phyloP scores from a whole-genome alignment of 1,139 yeast species.

The Yamadazyma spencermartinsiae region DNA sequence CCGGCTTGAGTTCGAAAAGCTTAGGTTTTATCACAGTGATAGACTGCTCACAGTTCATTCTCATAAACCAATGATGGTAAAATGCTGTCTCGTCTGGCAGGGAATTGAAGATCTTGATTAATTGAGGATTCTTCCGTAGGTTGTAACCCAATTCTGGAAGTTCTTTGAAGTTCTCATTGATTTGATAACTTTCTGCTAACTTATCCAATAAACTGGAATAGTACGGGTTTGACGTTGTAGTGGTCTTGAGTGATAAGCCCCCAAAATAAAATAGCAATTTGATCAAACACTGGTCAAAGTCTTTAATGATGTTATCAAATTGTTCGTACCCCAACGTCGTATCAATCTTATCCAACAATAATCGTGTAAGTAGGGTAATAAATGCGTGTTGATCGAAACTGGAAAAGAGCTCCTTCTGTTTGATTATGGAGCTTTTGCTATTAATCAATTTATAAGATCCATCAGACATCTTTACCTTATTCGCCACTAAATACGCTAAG shows the following conservation, averaged over 20 bases:
- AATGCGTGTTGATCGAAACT: constrained; percentile 36
- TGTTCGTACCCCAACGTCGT: constrained; percentile 36
- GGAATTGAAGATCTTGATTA: constrained; percentile 38
- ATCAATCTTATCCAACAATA: constrained; percentile 36
- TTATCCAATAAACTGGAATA: constrained; percentile 18
- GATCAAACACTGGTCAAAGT: constrained; percentile 28
- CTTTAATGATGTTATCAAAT: constrained; percentile 27
- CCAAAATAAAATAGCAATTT: constrained; percentile 36
- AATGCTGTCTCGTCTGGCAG: constrained; percentile 48
- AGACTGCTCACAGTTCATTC: constrained; percentile 19
- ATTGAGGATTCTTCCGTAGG: constrained; percentile 35
- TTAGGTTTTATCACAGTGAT: constrained; percentile 31
- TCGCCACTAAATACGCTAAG: constrained; percentile 17
- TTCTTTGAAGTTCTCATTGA: constrained; percentile 27
- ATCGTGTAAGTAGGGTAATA: constrained; percentile 30
- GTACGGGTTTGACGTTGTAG: constrained; percentile 22
- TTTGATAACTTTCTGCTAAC: constrained; percentile 18
- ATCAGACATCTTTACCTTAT: constrained; percentile 18
- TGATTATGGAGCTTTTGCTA: constrained; percentile 23
- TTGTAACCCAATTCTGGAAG: constrained; percentile 32
- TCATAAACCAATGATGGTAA: constrained; percentile 34
- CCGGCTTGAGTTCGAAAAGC: constrained; percentile 5
- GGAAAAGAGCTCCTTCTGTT: constrained; percentile 26
- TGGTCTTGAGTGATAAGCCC: constrained; percentile 20
- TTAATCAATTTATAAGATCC: constrained; percentile 17